These are phyloP conservation scores for Magnusiomyces tetraspermus DNA, from an alignment of 1,139 yeast genomes.

Conservation along the genomic window DNA sequence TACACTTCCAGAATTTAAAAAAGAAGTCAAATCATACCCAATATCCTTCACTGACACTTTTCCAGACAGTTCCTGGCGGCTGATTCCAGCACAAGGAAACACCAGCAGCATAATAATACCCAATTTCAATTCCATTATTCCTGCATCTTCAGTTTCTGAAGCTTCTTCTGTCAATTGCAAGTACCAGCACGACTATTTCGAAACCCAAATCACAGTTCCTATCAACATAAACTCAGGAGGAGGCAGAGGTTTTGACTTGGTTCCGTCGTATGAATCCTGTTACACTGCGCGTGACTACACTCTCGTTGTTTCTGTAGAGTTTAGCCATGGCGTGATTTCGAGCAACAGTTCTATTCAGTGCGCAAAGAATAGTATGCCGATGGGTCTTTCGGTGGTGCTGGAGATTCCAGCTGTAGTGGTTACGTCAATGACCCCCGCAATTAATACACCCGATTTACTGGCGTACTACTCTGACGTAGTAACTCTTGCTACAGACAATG, in stretches of 20 bases:
- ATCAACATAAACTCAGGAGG: background rate
- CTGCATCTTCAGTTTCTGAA: background rate
- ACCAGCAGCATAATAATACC: background rate
- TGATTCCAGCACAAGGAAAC: background rate
- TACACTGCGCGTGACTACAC: constrained; percentile 4
- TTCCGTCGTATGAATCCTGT: constrained; percentile 2
- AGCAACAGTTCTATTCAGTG: background rate
- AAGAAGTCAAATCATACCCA: background rate
- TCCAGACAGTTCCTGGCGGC: background rate
- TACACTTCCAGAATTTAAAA: background rate
- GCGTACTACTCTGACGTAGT: background rate
- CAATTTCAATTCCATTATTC: background rate
- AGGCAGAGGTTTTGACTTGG: background rate
- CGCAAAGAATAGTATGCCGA: background rate
- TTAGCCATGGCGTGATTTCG: background rate
- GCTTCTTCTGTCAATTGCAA: background rate
- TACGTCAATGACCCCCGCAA: background rate
- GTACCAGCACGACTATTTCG: background rate
- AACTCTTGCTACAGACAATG: background rate
- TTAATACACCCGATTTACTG: background rate
- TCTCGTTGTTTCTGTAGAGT: background rate
- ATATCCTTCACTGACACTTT: background rate
- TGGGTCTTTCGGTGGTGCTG: background rate
- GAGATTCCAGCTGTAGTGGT: background rate
- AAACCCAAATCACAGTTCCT: background rate